These are phyloP conservation scores for Fusarium annulatum DNA, from an alignment of 2,329 filamentous ascomycete genomes.

Conservation along the genomic window DNA sequence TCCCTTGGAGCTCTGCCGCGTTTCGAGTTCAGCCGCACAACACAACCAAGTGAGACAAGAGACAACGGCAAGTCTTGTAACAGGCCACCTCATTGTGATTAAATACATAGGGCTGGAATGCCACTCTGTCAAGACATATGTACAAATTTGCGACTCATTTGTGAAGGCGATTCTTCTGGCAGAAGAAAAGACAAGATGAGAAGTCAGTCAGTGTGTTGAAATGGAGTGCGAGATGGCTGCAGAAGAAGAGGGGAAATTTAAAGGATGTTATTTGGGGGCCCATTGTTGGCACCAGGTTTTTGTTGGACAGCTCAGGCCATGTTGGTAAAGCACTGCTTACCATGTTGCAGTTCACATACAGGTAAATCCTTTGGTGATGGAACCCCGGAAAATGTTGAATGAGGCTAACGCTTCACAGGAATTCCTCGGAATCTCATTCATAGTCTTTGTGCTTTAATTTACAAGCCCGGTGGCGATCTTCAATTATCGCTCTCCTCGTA, in stretches of 20 bases:
- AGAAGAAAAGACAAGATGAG: accelerated
- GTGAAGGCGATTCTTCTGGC: accelerated
- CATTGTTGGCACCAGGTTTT: not conserved
- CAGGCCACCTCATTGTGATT: not conserved
- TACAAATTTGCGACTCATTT: accelerated
- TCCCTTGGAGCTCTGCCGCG: not conserved
- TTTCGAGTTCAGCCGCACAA: not conserved
- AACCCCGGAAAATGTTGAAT: not conserved
- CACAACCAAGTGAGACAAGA: not conserved
- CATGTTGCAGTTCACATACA: not conserved
- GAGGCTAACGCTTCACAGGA: accelerated
- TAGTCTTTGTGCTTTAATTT: too few relatives aligned
- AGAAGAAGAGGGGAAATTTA: not conserved
- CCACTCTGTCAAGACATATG: too few relatives aligned
- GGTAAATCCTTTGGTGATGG: not conserved
- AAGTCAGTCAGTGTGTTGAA: too few relatives aligned
- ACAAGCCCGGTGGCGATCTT: accelerated
- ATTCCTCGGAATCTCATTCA: accelerated
- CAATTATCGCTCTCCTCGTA: not conserved
- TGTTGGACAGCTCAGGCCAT: not conserved
- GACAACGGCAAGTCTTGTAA: accelerated
- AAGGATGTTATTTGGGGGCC: not conserved
- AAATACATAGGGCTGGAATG: too few relatives aligned
- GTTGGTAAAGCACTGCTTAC: too few relatives aligned
- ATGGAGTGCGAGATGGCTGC: too few relatives aligned